Evolutionary conservation across 495 filamentous ascomycete species (phyloP), one percentile per base, ranked within the genome.

Genomic region (Penicillium mononematosum): DNA sequence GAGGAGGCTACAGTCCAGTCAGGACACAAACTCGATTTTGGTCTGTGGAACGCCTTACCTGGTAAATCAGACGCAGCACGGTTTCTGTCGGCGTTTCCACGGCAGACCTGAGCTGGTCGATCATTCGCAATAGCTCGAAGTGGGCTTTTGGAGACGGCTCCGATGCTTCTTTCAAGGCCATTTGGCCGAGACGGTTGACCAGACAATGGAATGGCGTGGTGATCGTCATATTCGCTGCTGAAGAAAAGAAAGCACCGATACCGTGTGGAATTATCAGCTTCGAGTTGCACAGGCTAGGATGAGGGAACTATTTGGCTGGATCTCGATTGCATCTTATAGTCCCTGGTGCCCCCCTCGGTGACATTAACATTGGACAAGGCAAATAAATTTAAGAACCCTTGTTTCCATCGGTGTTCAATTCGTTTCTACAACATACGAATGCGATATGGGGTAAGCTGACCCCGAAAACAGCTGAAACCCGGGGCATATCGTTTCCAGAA

Each of bases 11-110:
- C n/a, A 32, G 36, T n/a, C 36, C 17, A 27, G 29, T 58, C 45
- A 58, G 48, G 17, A 36, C 29, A 43, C 12, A 12, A 56, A 36
- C 1, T 34, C 2, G n/a, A 36, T 1, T 27, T 41, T 14, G 39
- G 27, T 43, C 16, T 27, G 24, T 24, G 3, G 29, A 17, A 10
- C 10, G 4, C 14, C 25, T 9, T 60, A 76, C 73, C 70, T 76
- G 73, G 52, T 76, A 76, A 20, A 76, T 72, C 6, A 76, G 31
- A 7, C 73, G 70, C 25, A 70, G 56, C 8, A 69, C 55, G 1
- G 73, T 74, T 52, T 76, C 73, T 10, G 64, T 65, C 3, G 73
- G 73, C 0, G 70, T 70, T 58, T 76, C 73, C 12, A 74, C 59
- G 0, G 67, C 66, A 49, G 69, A 56, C 29, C 47, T 63, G 9